Evolutionary conservation across 2,329 filamentous ascomycete genomes (phyloP), one percentile per base, ranked within the genome.

Genomic region (Graphium sp.): DNA sequence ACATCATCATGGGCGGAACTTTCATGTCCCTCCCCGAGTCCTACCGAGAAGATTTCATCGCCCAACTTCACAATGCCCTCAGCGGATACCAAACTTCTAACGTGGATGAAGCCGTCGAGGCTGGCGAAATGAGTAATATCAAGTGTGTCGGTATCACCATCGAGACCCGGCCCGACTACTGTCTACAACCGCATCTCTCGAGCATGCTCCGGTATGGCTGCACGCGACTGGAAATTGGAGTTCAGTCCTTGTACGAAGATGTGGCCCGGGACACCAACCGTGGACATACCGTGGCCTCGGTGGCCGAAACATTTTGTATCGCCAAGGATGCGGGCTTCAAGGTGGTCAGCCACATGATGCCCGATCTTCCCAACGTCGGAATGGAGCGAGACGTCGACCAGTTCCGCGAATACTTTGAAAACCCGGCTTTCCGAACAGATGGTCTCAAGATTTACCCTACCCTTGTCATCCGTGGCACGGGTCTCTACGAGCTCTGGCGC

Each of bases 301-400:
- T 98, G 1, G 87, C 84, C 18, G 85, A 98, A 53, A 98, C 89
- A 0, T 98, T 98, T 49, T 91, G 81, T 40, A 63, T 94, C n/a
- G 74, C 89, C 37, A 98, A 98, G 53, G 91, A 98, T 50, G 84
- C 91, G 5, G 89, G 89, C 1, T 98, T 93, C 66, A 98, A 98
- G 52, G 89, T 98, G 1, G 89, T 98, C 36, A 92, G 82, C 39
- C 89, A 98, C 55, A 98, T 98, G 89, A 98, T 98, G 89, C 89
- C 89, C 2, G 89, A 98, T 48, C 56, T 98, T 26, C 89, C 89
- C 4, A 98, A 98, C 43, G 89, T 98, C 3, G 89, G 89, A 32
- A 93, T 95, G 80, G 91, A 98, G 55, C 77, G 89, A 42, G 89
- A 98, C 47, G 62, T 98, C 24, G 85, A 92, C 45, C 89, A 98